Conservation (phyloP, 768 basidiomycete genomes). For the Suillus subalutaceus region DNA sequence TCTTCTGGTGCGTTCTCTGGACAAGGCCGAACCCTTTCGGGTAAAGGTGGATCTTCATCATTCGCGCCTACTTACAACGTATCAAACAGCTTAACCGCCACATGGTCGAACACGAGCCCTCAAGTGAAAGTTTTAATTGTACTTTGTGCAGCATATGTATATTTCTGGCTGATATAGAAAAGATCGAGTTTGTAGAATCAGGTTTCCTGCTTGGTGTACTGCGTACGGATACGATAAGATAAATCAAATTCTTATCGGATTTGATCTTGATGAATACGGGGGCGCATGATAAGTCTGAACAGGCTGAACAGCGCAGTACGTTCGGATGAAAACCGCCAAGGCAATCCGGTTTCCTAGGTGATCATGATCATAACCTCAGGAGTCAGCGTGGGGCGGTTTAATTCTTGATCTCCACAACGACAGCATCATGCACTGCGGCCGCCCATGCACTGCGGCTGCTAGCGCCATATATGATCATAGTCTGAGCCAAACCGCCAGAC, state of each 20-base stretch:
- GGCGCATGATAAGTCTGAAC: not conserved
- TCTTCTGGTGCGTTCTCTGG: conserved; percentile 61
- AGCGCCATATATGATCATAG: not conserved
- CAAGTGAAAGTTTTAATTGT: conserved; percentile 68
- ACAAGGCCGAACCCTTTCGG: conserved; percentile 64
- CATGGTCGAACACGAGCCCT: conserved; percentile 58
- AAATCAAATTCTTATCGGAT: not conserved
- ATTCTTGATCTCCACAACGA: not conserved
- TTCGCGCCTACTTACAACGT: conserved; percentile 39
- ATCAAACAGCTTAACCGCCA: conserved; percentile 36
- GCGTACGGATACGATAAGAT: not conserved
- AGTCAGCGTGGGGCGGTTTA: too few species aligned
- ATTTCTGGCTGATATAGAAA: conserved; percentile 49
- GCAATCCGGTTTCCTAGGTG: not conserved
- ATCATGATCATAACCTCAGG: not conserved
- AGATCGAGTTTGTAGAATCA: not conserved
- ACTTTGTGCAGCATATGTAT: conserved; percentile 62
- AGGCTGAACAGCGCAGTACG: not conserved
- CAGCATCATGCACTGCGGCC: not conserved
- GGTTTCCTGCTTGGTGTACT: not conserved
- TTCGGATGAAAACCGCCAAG: not conserved
- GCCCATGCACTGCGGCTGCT: not conserved
- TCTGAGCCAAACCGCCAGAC: not conserved
- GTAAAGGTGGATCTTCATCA: conserved; percentile 45
- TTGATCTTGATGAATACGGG: not conserved